Evolutionary conservation across 2,329 filamentous ascomycete genomes (phyloP).

Genomic region (Curvularia verruculosa): DNA sequence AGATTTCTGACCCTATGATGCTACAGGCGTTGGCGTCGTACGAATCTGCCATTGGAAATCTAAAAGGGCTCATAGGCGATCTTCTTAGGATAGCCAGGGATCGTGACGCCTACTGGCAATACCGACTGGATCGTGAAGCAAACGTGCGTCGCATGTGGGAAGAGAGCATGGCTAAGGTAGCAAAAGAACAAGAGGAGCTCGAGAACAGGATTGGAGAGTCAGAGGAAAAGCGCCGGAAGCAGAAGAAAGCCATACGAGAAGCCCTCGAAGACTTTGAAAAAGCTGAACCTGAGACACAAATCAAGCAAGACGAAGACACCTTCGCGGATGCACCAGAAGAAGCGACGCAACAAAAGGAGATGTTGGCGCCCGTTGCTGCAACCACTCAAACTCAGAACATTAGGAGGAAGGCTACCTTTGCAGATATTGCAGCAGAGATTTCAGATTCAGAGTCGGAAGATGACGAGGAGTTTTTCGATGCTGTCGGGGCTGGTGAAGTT

Average conservation of each 20-base stretch:
- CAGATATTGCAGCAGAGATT: slow-evolving; percentile 67
- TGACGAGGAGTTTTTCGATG: slow-evolving; percentile 96
- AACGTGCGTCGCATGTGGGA: slow-evolving; percentile 97
- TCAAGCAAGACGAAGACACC: slow-evolving; percentile 36
- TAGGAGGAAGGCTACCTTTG: slow-evolving; percentile 69
- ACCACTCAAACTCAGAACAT: slow-evolving; percentile 24
- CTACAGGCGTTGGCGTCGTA: slow-evolving; percentile 82
- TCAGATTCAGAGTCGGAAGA: slow-evolving; percentile 77
- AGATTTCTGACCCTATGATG: slow-evolving; percentile 77
- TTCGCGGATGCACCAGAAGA: slow-evolving; percentile 42
- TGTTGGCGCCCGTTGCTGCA: slow-evolving; percentile 26
- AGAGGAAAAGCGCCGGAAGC: slow-evolving; percentile 85
- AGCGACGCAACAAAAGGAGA: slow-evolving; percentile 43
- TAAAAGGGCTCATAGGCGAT: slow-evolving; percentile 84
- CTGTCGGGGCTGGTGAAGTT: slow-evolving; percentile 90
- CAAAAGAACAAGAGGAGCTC: slow-evolving; percentile 88
- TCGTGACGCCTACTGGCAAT: slow-evolving; percentile 96
- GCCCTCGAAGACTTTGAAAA: slow-evolving; percentile 67
- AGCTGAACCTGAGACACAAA: slow-evolving; percentile 18
- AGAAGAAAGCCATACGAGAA: slow-evolving; percentile 87
- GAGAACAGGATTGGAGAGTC: slow-evolving; percentile 87
- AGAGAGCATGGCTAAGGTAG: slow-evolving; percentile 95
- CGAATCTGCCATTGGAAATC: slow-evolving; percentile 84
- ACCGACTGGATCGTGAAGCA: slow-evolving; percentile 86
- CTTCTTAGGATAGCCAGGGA: slow-evolving; percentile 91